Evolutionary conservation across 352 stramenopile genomes (phyloP), one percentile per base, ranked within the genome.

Genomic region (Peronospora destructor): DNA sequence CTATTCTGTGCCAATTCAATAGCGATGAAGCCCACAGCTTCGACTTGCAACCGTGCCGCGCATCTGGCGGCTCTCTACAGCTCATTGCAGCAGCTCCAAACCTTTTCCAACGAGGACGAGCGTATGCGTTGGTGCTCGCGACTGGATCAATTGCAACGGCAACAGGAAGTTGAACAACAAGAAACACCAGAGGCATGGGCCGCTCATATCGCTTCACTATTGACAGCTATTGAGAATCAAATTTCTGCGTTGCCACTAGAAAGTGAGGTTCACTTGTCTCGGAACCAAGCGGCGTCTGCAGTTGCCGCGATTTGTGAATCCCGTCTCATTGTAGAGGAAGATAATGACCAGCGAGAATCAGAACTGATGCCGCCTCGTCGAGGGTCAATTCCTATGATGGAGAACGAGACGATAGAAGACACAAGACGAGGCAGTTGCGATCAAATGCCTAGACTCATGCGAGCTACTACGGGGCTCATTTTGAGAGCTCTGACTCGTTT

Each of bases 121-220:
- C 68, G 65, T 21, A 68, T 63, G 32, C 55, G 56, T 14, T 79
- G 66, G 66, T 58, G 59, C 26, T 71, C 52, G 66, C 44, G 51
- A 13, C 53, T 71, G 45, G 54, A 76, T 23, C 60, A 68, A 45
- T 53, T 74, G 30, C 66, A 53, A 32, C 51, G 59, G 13, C 63
- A 75, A 39, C 63, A 63, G 29, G 43, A 68, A 13, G 45, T 59
- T 6, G 59, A 71, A 28, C 56, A 53, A 14, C 49, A 62, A 21
- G 42, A 55, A 16, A 39, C 42, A 21, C 49, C 55, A 12, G 40
- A 49, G n/a, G 53, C 45, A 7, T 73, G 62, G 65, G 44, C 47
- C 11, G 44, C 39, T 5, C 39, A 53, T 23, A 48, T 61, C 21
- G 41, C 64, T 49, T 57, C 57, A 25, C 34, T 69, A 6, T 51